Evolutionary conservation across 2,329 filamentous ascomycete species (phyloP), one percentile per base, ranked within the genome.

Genomic region (Cercospora sp.): DNA sequence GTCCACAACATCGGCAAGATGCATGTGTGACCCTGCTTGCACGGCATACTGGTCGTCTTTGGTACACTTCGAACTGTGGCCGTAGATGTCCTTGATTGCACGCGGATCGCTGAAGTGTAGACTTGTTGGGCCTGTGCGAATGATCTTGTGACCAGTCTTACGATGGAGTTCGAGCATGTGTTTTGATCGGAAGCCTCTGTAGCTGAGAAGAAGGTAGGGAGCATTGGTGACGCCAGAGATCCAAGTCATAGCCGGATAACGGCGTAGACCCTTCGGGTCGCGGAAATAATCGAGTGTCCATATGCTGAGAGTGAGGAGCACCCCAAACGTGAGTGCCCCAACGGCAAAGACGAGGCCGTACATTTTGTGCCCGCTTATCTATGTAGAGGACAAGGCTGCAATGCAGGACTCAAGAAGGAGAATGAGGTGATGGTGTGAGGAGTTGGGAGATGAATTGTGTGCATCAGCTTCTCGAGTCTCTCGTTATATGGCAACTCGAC

Each of bases 201-300:
- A 77, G 3, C 83, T 79, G 40, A 82, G 73, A 7, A 80, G 70
- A 74, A 83, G 81, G 73, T 82, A 84, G 0, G 81, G 78, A 0
- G 84, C 69, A 60, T 82, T 80, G 5, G 81, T 81, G 36, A 85
- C 78, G 12, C 82, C 83, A 0, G 83, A 81, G 13, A 84, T 77
- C 4, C 76, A 69, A 18, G 77, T 77, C 64, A 85, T 75, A 68
- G 80, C 81, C 6, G 82, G 82, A 60, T 83, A 85, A 72, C 79
- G 81, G 7, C 84, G 80, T 2, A 86, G 78, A 7, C 82, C 82
- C 78, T 84, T 84, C 0, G 77, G 73, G 67, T 84, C 83, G 18
- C 75, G 74, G 69, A 83, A 78, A 71, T 84, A 84, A 10, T 76
- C 69, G 59, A 72, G 30, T 9, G 64, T 71, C 70, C 70, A 73